Evolutionary conservation across 2,329 filamentous ascomycete genomes (phyloP), one percentile per base, ranked within the genome.

Genomic region (Aspergillus intermedius): DNA sequence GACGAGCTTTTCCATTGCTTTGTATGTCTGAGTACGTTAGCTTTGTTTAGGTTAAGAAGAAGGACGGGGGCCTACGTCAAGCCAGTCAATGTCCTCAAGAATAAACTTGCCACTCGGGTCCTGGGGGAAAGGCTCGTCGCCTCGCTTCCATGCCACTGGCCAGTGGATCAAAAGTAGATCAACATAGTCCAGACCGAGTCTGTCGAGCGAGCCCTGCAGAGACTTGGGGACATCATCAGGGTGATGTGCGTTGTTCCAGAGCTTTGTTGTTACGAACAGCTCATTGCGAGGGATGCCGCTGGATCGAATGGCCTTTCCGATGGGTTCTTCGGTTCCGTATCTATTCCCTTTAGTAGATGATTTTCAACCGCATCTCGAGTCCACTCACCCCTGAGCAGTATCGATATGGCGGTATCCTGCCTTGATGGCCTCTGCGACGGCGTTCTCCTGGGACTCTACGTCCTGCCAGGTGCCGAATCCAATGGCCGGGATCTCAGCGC

Each of bases 151-250:
- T 1, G 79, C 70, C 8, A 74, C 72, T 0, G 79, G 80, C 76
- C 77, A 88, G 67, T 87, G 83, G 62, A 89, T 86, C 49, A 87
- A 74, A 64, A 79, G 86, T 9, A 88, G 72, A 62, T 88, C 84
- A 49, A 88, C 72, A 62, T 87, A 87, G 50, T 83, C 82, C 35
- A 83, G 70, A 10, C 75, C 77, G 58, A 86, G 76, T 59, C 82
- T 77, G 61, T 82, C 76, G 46, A 86, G 72, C 39, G 82, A 82
- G 37, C 79, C 75, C 53, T 78, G 74, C 43, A 82, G 77, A 53
- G 82, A 83, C 54, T 77, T 70, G 50, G 78, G 72, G 13, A 87
- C 84, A 58, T 83, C 80, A 58, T 83, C 76, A 1, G 77, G 77
- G 53, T 78, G 74, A 60, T 84, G 80, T 58, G 69, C 75, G 64